phyloP scores from a whole-genome alignment of 768 basidiomycete species.

The Asterophora lycoperdoides region DNA sequence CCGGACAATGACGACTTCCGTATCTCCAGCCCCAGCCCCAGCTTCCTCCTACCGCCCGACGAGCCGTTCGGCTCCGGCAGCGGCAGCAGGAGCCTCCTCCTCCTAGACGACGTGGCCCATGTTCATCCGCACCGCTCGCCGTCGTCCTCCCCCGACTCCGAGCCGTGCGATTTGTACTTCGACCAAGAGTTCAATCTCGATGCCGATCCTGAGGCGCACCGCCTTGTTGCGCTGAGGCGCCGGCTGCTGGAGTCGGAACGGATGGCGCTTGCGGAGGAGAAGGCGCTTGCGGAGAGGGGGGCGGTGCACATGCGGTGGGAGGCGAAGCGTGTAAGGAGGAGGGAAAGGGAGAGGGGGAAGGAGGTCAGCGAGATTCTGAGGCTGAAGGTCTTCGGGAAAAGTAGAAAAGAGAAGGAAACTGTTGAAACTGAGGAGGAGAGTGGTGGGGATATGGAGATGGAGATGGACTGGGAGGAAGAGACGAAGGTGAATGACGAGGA shows the following conservation, averaged over 20 bases:
- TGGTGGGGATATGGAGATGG: not conserved
- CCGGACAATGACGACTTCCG: not conserved
- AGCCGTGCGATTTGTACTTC: too few relatives aligned
- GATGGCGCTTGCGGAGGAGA: slow-evolving; percentile 17
- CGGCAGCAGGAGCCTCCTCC: slow-evolving; percentile 27
- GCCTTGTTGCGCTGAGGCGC: slow-evolving; percentile 38
- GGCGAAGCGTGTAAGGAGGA: slow-evolving; percentile 41
- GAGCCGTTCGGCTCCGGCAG: slow-evolving; percentile 7
- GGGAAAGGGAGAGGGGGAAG: slow-evolving; percentile 49
- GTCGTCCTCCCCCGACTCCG: slow-evolving; percentile 27
- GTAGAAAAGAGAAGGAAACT: not conserved
- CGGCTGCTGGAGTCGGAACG: slow-evolving; percentile 21
- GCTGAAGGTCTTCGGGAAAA: slow-evolving; percentile 40
- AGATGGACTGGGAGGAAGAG: slow-evolving; percentile 12
- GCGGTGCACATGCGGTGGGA: slow-evolving; percentile 34
- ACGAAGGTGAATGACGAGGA: too few relatives aligned
- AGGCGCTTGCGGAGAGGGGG: slow-evolving; percentile 28
- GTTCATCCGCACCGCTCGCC: slow-evolving; percentile 33
- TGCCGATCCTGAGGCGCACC: slow-evolving; percentile 29
- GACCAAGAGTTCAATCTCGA: slow-evolving; percentile 28
- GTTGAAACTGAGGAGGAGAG: slow-evolving; percentile 14
- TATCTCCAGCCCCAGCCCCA: too few relatives aligned
- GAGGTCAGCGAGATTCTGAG: slow-evolving; percentile 55
- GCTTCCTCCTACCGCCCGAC: not conserved
- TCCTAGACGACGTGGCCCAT: slow-evolving; percentile 36